phyloP scores from a whole-genome alignment of 371 early-diverging fungal genomes.

The Haplosporangium sp. region DNA sequence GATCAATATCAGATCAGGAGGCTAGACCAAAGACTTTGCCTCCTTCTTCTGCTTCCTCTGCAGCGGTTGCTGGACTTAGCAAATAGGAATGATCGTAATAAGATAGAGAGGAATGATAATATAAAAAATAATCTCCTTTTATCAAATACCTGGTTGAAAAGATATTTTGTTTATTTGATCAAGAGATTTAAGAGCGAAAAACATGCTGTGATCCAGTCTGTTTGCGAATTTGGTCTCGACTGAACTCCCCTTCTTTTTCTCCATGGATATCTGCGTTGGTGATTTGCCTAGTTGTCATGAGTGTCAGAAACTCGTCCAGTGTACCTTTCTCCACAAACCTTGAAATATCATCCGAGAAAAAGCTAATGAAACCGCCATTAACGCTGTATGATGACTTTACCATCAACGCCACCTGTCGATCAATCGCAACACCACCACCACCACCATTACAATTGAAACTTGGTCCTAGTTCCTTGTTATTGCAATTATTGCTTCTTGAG shows the following conservation, averaged over 20 bases:
- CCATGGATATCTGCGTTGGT: not conserved
- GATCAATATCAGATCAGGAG: constrained; percentile 77
- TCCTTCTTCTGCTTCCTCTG: constrained; percentile 38
- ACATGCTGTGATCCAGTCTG: not conserved
- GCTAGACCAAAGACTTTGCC: constrained; percentile 67
- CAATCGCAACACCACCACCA: not conserved
- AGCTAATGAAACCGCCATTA: not conserved
- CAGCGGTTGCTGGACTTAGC: constrained; percentile 21
- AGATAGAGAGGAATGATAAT: too few relatives aligned
- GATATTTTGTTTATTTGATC: too few relatives aligned
- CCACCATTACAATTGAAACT: not conserved
- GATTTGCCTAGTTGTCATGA: not conserved
- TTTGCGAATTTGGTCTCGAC: not conserved
- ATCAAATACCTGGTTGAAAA: too few relatives aligned
- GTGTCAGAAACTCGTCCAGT: not conserved
- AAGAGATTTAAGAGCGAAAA: not conserved
- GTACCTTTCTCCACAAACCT: not conserved
- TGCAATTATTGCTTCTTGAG: not conserved
- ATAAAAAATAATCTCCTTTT: too few relatives aligned
- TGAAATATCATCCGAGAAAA: not conserved
- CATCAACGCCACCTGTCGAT: not conserved
- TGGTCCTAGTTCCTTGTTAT: not conserved
- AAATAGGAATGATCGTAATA: not conserved
- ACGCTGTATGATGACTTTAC: not conserved
- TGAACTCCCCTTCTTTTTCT: too few relatives aligned